These are phyloP conservation scores for Eucalyptus coolabah DNA, from an alignment of 345 rosid genomes.

Conservation along the genomic window DNA sequence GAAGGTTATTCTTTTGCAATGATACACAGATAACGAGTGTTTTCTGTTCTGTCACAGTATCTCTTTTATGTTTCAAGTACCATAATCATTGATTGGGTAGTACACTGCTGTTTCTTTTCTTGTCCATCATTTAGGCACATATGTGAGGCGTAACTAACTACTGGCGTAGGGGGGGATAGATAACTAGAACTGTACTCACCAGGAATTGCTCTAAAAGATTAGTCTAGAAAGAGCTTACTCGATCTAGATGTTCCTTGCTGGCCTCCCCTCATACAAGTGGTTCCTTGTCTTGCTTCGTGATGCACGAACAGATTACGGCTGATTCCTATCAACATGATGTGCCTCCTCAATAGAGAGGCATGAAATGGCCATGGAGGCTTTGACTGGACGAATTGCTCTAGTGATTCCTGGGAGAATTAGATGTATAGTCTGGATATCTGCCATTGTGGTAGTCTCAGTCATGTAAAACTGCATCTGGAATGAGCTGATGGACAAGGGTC, in stretches of 20 bases:
- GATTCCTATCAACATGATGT: neutral
- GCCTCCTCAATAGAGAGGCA: neutral
- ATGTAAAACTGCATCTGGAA: neutral
- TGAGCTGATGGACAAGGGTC: neutral
- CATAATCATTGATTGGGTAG: neutral
- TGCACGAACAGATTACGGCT: neutral
- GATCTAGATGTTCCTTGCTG: neutral
- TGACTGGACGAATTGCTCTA: neutral
- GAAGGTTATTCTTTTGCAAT: conserved; percentile 34
- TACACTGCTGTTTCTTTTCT: neutral
- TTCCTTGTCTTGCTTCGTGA: neutral
- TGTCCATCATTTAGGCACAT: neutral
- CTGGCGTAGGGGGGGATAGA: neutral
- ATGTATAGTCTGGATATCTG: neutral
- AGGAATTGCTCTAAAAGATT: neutral
- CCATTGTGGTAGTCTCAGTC: neutral
- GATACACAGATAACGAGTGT: neutral
- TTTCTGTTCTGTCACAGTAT: neutral
- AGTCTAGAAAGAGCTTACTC: neutral
- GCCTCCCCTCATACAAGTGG: neutral
- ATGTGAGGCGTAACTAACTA: neutral
- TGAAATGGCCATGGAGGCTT: neutral
- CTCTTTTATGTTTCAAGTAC: neutral
- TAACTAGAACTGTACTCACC: neutral
- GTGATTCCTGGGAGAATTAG: neutral